Evolutionary conservation across 2,329 filamentous ascomycete species (phyloP).

Genomic region (Fusarium sp.): DNA sequence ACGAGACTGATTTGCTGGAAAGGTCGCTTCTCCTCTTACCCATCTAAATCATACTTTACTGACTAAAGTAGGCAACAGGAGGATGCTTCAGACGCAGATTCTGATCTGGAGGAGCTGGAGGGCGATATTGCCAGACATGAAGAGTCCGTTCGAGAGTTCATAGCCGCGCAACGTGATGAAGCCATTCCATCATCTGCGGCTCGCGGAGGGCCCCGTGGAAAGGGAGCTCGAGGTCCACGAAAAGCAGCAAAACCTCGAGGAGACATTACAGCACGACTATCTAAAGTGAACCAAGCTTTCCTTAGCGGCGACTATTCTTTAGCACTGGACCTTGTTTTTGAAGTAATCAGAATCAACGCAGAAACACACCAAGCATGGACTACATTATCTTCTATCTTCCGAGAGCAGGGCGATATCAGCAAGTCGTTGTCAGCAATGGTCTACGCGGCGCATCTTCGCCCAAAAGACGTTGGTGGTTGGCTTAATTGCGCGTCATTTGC

Average conservation of each 20-base stretch:
- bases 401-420: constrained; percentile 71
- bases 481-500: constrained; percentile 71
- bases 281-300: constrained; percentile 78
- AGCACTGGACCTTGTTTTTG: constrained; percentile 71
- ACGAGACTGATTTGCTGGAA: constrained; percentile 1
- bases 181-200: constrained; percentile 32
- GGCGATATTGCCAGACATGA: constrained; percentile 62
- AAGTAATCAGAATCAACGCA: constrained; percentile 78
- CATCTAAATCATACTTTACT: constrained; percentile 9
- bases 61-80: constrained; percentile 27
- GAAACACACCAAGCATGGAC: constrained; percentile 78
- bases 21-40: constrained; percentile 2
- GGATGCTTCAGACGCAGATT: constrained; percentile 60
- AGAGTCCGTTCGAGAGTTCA: constrained; percentile 59
- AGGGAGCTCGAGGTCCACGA: constrained; percentile 63
- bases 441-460: constrained; percentile 74
- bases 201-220: constrained; percentile 47
- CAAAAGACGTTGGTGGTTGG: constrained; percentile 73
- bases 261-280: constrained; percentile 79
- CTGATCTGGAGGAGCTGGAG: constrained; percentile 62
- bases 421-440: constrained; percentile 73
- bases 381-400: constrained; percentile 72
- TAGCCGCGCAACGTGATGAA: constrained; percentile 56
- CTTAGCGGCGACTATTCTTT: constrained; percentile 72
- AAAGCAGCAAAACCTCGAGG: constrained; percentile 78